Base-by-base conservation (phyloP, 1,139 yeast species). In the Candida anutae region DNA sequence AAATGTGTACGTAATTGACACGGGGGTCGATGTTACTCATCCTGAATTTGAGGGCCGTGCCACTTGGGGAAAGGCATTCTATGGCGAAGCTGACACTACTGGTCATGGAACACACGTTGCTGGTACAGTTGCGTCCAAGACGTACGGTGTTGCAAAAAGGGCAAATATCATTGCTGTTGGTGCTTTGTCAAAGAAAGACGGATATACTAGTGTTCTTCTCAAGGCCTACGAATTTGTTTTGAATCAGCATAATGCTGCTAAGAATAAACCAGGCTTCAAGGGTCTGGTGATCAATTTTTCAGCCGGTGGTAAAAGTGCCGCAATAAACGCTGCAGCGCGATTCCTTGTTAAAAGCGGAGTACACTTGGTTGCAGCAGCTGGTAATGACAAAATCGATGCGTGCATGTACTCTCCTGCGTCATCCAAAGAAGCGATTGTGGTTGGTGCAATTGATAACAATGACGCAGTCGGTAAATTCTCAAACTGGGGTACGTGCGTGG, bases 131-230 rank as follows among this genome's bases (percentile, higher is more conserved):
- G 70, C 65, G 18, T 58, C 66, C 24, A 50, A 49, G 40, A 43
- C 62, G 8, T 63, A 57, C 37, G 70, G 70, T 28, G 53, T 63
- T 23, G 69, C 70, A 31, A 63, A 63, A 40, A 46, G 57, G 19
- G 70, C 58, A 18, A 49, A 60, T 18, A 69, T 58, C 18, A 66
- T 59, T 28, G 69, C 69, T 5, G 59, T 63, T 14, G 57, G 90
- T 46, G 60, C 82, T 25, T 78, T 79, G 79, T 74, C 87, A 16
- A 88, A 80, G 51, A 85, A 81, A 34, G 73, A 81, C 36, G 78
- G 77, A 58, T 93, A 90, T 55, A 80, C 81, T 36, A 90, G 81
- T 54, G 77, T 52, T 50, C 90, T 83, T 26, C 87, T 82, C 22
- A 62, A 62, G 44, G 70, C 69, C 11, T 46, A 62, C 27, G 68